A percentile compares a stretch with the other conserved stretches of the same genome.
Conservation (phyloP, 2,329 filamentous ascomycete genomes). For the Sphaceloma murrayae region DNA sequence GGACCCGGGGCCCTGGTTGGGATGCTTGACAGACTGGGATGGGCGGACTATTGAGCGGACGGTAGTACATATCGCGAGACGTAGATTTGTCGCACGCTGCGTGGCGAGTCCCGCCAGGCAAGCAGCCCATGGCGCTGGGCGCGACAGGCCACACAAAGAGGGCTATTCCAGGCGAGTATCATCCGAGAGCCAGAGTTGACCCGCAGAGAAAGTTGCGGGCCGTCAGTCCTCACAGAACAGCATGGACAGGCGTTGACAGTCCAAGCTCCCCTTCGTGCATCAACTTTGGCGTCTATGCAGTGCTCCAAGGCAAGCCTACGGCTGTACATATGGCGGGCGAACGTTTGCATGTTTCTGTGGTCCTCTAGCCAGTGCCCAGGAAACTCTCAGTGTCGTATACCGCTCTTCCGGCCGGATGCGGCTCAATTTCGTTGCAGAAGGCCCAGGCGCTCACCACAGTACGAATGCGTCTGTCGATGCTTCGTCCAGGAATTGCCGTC, state of each 20-base stretch:
- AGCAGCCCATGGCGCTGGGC: too few relatives aligned
- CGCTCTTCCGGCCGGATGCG: constrained; percentile 14
- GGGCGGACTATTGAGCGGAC: constrained; percentile 9
- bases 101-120: too few relatives aligned
- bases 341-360: constrained; percentile 13
- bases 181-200: neutral
- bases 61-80: constrained; percentile 14
- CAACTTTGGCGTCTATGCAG: constrained; percentile 5
- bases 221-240: neutral
- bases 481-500: constrained; percentile 1
- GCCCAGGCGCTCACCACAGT: constrained; percentile 11
- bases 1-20: constrained; percentile 11
- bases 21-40: constrained; percentile 7
- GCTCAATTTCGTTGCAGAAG: constrained; percentile 6
- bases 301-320: constrained; percentile 1
- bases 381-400: constrained; percentile 13
- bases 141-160: too few relatives aligned
- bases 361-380: constrained; percentile 10
- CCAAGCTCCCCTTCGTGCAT: constrained; percentile 11
- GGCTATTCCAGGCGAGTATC: constrained; percentile 11
- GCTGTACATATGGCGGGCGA: neutral
- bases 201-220: constrained; percentile 5
- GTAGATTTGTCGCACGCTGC: too few relatives aligned
- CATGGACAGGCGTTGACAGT: constrained; percentile 5
- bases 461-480: constrained; percentile 10